phyloP scores from a whole-genome alignment of 192 early-diverging fungal genomes.

The Gryganskiella cystojenkinii region DNA sequence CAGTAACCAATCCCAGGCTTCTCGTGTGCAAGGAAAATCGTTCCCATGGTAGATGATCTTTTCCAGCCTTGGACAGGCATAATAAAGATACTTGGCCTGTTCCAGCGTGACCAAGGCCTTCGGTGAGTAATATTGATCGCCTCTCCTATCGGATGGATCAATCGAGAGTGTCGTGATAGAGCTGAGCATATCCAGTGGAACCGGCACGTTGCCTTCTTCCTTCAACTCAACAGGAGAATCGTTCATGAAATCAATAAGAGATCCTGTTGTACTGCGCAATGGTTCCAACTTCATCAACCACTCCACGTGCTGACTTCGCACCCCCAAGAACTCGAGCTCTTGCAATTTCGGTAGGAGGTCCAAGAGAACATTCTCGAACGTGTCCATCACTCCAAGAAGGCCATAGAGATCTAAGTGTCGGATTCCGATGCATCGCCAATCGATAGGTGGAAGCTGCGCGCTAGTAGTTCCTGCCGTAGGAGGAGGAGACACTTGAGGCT shows the following conservation, averaged over 20 bases:
- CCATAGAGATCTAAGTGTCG: slow-evolving; percentile 23
- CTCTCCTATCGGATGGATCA: not conserved
- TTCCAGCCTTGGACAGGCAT: slow-evolving; percentile 16
- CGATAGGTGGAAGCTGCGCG: slow-evolving; percentile 4
- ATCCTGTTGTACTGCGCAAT: not conserved
- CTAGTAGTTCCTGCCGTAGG: not conserved
- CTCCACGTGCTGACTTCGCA: not conserved
- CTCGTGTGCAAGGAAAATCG: not conserved
- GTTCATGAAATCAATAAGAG: not conserved
- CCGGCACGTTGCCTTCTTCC: not conserved
- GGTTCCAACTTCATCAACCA: slow-evolving; percentile 31
- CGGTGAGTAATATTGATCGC: not conserved
- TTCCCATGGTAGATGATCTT: slow-evolving; percentile 12
- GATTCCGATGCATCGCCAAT: slow-evolving; percentile 19
- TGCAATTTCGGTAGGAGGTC: slow-evolving; percentile 16
- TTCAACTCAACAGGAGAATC: not conserved
- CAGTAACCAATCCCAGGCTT: slow-evolving; percentile 13
- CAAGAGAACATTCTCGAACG: slow-evolving; percentile 17
- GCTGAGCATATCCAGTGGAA: slow-evolving; percentile 9
- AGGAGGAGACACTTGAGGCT: too few species aligned
- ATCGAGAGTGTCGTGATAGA: slow-evolving; percentile 21
- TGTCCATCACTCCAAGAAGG: not conserved
- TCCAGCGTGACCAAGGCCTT: not conserved
- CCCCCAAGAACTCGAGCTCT: slow-evolving; percentile 16
- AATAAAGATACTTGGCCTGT: slow-evolving; percentile 10